Conservation (phyloP, 2,329 filamentous ascomycete species). For the Madurella mycetomatis region DNA sequence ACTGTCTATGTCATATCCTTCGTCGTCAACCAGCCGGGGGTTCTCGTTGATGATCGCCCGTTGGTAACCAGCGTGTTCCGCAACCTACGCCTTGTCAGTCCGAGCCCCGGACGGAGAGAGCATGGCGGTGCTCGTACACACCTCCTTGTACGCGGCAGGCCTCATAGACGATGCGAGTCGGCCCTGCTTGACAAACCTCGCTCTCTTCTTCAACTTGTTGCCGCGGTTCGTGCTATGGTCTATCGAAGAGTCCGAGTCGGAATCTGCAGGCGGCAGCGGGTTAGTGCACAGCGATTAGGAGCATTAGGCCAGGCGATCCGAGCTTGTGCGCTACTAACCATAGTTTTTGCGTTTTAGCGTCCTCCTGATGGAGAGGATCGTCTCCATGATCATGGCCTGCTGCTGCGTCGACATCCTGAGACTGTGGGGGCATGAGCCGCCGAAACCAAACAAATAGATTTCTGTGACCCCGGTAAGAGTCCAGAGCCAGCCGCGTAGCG, state of each 20-base stretch:
- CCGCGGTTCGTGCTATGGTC: slow-evolving; percentile 68
- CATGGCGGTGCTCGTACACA: slow-evolving; percentile 32
- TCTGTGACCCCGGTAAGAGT: background rate
- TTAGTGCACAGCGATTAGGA: slow-evolving; percentile 19
- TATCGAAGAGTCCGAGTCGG: slow-evolving; percentile 71
- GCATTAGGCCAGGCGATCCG: background rate
- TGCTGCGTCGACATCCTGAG: slow-evolving; percentile 47
- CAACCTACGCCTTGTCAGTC: slow-evolving; percentile 46
- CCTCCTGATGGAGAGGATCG: slow-evolving; percentile 64
- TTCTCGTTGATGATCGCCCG: slow-evolving; percentile 72
- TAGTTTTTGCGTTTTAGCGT: slow-evolving; percentile 61
- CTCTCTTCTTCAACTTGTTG: slow-evolving; percentile 72
- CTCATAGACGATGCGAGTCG: slow-evolving; percentile 63
- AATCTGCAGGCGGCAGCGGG: slow-evolving; percentile 48
- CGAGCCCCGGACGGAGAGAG: background rate
- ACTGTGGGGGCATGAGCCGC: background rate
- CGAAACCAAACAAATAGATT: background rate
- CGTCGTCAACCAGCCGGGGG: slow-evolving; percentile 67
- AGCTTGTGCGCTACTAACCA: slow-evolving; percentile 38
- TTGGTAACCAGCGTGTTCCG: slow-evolving; percentile 69
- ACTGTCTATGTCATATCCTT: slow-evolving; percentile 71
- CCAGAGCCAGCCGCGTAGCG: background rate
- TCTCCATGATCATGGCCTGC: slow-evolving; percentile 61
- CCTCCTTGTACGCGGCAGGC: slow-evolving; percentile 67
- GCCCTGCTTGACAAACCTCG: slow-evolving; percentile 66